These are phyloP conservation scores for Glaciozyma antarctica DNA, from an alignment of 768 basidiomycete species.

Conservation along the genomic window DNA sequence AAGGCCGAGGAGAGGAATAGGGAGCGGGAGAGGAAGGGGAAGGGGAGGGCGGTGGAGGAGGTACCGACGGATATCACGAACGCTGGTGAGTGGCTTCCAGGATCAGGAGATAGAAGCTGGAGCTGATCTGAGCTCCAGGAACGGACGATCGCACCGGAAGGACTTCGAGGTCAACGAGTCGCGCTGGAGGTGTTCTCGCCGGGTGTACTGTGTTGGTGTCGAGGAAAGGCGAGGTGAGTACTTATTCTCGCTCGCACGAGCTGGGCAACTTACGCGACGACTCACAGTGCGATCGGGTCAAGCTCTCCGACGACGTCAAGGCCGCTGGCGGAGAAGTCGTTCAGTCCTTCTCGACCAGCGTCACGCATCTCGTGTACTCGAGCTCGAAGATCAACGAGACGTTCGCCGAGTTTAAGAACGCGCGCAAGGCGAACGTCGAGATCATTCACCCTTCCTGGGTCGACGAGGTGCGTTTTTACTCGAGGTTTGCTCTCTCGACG, in stretches of 20 bases:
- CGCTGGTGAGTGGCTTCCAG: background rate
- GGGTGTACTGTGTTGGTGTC: background rate
- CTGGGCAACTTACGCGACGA: too few species aligned
- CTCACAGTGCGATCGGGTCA: constrained; percentile 9
- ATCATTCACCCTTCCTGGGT: constrained; percentile 27
- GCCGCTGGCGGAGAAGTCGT: constrained; percentile 14
- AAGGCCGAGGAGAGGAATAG: background rate
- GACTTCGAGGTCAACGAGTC: too few species aligned
- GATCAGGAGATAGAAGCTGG: background rate
- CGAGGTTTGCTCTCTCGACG: background rate
- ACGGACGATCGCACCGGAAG: too few species aligned
- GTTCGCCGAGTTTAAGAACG: constrained; percentile 84
- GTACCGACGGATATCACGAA: constrained; percentile 10
- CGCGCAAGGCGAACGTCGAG: background rate
- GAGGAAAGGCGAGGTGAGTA: background rate
- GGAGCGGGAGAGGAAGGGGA: background rate
- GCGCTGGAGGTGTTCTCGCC: too few species aligned
- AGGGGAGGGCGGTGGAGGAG: background rate
- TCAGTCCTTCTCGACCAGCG: background rate
- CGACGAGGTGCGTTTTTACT: constrained; percentile 14
- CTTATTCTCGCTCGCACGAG: too few species aligned
- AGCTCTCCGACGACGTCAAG: constrained; percentile 8
- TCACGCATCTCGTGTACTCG: constrained; percentile 17
- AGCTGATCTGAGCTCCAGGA: background rate
- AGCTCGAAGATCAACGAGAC: constrained; percentile 72